These are phyloP conservation scores for Cladosporium oxysporum DNA, from an alignment of 2,329 filamentous ascomycete species.

Conservation along the genomic window DNA sequence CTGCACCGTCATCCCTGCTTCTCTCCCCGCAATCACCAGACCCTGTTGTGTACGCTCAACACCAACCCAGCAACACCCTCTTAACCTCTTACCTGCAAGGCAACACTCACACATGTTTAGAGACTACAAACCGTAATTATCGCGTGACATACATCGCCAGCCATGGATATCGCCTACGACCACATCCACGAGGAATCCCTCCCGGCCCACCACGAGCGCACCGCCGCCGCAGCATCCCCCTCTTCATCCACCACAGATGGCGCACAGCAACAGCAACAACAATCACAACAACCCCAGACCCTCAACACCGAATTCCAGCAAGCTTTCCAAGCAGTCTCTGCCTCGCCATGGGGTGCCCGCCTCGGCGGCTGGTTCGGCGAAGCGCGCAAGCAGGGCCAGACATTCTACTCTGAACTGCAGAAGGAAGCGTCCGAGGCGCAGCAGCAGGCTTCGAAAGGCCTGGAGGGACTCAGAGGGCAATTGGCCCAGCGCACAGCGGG, in stretches of 20 bases:
- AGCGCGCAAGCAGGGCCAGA: slow-evolving; percentile 89
- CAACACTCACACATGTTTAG: neutral
- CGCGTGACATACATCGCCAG: neutral
- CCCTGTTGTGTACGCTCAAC: neutral
- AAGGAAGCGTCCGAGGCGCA: slow-evolving; percentile 76
- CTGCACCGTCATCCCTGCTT: neutral
- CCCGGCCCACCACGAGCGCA: slow-evolving; percentile 51
- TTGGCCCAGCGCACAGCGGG: slow-evolving; percentile 33
- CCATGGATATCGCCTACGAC: slow-evolving; percentile 98
- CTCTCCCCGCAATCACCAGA: neutral
- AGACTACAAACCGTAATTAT: neutral
- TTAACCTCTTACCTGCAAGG: neutral
- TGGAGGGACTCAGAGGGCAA: slow-evolving; percentile 64
- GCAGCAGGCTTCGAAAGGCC: slow-evolving; percentile 73
- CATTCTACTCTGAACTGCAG: slow-evolving; percentile 78
- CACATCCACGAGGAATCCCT: slow-evolving; percentile 86
- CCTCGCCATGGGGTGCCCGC: slow-evolving; percentile 85
- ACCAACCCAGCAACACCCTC: neutral
- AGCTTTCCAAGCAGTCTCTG: slow-evolving; percentile 89
- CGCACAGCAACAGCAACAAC: slow-evolving; percentile 29
- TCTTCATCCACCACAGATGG: slow-evolving; percentile 20
- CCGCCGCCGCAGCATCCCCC: slow-evolving; percentile 40
- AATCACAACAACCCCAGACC: slow-evolving; percentile 41
- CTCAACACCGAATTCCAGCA: slow-evolving; percentile 90
- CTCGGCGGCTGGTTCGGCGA: slow-evolving; percentile 87